phyloP scores from a whole-genome alignment of 2,329 filamentous ascomycete species.

The Beauveria sp. region DNA sequence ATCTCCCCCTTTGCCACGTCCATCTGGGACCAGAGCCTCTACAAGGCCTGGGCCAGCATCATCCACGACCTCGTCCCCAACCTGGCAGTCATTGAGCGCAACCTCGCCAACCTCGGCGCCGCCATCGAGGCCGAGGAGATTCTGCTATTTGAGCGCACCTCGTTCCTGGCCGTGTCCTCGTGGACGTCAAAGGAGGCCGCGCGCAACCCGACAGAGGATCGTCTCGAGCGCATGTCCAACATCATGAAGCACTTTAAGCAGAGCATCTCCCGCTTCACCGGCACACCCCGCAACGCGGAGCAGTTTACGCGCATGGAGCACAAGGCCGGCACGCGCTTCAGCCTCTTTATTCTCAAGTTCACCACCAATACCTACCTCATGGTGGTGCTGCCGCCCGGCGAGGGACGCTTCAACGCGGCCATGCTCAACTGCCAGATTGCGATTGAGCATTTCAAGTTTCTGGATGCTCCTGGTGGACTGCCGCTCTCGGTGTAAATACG shows the following conservation, averaged over 20 bases:
- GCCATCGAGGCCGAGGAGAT: constrained; percentile 90
- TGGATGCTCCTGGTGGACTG: constrained; percentile 41
- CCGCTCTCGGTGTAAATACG: constrained; percentile 3
- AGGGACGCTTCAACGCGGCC: constrained; percentile 84
- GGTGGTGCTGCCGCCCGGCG: constrained; percentile 82
- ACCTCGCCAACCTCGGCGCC: constrained; percentile 73
- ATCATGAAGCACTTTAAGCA: constrained; percentile 99
- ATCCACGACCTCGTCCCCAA: constrained; percentile 98
- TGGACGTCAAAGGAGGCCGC: constrained; percentile 71
- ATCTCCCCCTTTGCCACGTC: constrained; percentile 89
- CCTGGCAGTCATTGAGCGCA: constrained; percentile 75
- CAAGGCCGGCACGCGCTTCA: constrained; percentile 70
- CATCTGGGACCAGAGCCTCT: constrained; percentile 97
- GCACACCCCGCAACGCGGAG: constrained; percentile 71
- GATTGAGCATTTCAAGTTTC: constrained; percentile 67
- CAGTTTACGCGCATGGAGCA: constrained; percentile 77
- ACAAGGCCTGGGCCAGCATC: constrained; percentile 97
- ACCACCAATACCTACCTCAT: constrained; percentile 97
- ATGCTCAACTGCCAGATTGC: constrained; percentile 86
- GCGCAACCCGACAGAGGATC: constrained; percentile 81
- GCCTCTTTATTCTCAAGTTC: constrained; percentile 89
- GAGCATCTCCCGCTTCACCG: constrained; percentile 64
- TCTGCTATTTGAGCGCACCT: constrained; percentile 89
- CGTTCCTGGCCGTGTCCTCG: constrained; percentile 91
- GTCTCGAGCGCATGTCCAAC: constrained; percentile 88